Conservation (phyloP, 495 filamentous ascomycete genomes). For the Podospora sp. region DNA sequence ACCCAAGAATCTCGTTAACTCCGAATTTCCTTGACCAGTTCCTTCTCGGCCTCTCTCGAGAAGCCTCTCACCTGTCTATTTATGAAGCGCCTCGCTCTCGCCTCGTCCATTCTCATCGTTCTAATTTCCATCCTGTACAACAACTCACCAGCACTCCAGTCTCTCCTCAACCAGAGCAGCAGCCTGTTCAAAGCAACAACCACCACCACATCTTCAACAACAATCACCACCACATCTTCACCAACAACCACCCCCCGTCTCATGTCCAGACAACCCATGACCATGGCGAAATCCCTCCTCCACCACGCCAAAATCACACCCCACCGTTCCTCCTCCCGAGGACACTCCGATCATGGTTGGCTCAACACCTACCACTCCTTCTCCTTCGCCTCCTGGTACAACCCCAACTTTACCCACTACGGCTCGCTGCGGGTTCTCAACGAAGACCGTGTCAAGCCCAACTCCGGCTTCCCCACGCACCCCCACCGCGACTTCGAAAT, state of each 20-base stretch:
- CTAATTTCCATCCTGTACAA: slow-evolving; percentile 27
- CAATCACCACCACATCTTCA: slow-evolving; percentile 9
- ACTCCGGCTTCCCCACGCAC: slow-evolving; percentile 77
- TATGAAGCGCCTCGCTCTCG: slow-evolving; percentile 27
- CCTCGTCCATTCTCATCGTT: slow-evolving; percentile 22
- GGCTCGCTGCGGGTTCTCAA: slow-evolving; percentile 78
- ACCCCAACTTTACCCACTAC: slow-evolving; percentile 64
- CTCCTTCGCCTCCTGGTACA: slow-evolving; percentile 73
- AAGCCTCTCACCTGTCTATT: slow-evolving; percentile 20
- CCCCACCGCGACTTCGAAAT: slow-evolving; percentile 82
- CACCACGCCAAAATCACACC: slow-evolving; percentile 63
- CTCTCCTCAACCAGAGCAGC: slow-evolving; percentile 15
- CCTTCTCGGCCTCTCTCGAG: slow-evolving; percentile 21
- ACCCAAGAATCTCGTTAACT: slow-evolving; percentile 4
- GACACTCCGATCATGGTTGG: slow-evolving; percentile 79
- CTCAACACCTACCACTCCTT: slow-evolving; percentile 85
- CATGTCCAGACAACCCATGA: slow-evolving; percentile 23
- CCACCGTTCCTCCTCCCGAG: slow-evolving; percentile 63
- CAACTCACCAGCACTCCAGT: slow-evolving; percentile 25
- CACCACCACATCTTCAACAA: slow-evolving; percentile 10
- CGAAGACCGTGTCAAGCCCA: slow-evolving; percentile 73
- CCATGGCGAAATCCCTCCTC: slow-evolving; percentile 56
- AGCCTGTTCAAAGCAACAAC: slow-evolving; percentile 7
- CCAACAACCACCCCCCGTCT: slow-evolving; percentile 1
- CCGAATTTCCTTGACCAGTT: neutral